Base-by-base conservation (phyloP, 352 stramenopile species). In the Hyaloperonospora arabidopsidis region DNA sequence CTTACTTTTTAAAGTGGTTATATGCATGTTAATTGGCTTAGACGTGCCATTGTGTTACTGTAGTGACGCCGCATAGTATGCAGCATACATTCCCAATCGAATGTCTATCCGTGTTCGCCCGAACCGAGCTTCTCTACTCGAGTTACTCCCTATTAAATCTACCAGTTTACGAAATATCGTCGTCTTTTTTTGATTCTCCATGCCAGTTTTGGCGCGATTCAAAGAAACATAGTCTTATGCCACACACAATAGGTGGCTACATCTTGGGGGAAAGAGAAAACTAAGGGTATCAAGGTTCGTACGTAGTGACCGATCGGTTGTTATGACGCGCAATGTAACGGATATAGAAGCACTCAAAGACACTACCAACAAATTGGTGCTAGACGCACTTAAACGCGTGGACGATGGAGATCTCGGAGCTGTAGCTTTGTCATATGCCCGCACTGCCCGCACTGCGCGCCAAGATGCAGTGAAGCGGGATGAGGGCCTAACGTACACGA, bases 11-110 rank as follows among this genome's bases (percentile, higher is more conserved):
- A 38, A 49, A 5, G 67, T 72, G 57, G 60, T 66, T 29, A 53
- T 57, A 0, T 70, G 35, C 17, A 66, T 70, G 47, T 15, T 72
- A 14, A 67, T 76, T 21, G 54, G 21, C 0, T 65, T 39, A 21
- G 54, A 48, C 7, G 25, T 71, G 0, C 48, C 63, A 1, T 32
- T 75, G 0, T 32, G 18, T 51, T 48, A 36, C 22, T 70, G 63
- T 52, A 54, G 60, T 7, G 45, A 72, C 12, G 63, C 63, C 0
- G 63, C 45, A 0, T 49, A 72, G 28, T 73, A 72, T 29, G 54
- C 57, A 0, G 34, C 46, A 0, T 70, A 68, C 41, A 34, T 73
- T 39, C 11, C 4, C 2, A 39, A 39, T 15, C 4, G 34, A 14
- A 39, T 4, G 2, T 10, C 34, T 14, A 39, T 14, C 7, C 15